Percentiles rank a stretch among this genome's conserved stretches.
These are phyloP conservation scores for Elaeagnus macrophylla DNA, from an alignment of 306 rosid species.

Conservation along the genomic window DNA sequence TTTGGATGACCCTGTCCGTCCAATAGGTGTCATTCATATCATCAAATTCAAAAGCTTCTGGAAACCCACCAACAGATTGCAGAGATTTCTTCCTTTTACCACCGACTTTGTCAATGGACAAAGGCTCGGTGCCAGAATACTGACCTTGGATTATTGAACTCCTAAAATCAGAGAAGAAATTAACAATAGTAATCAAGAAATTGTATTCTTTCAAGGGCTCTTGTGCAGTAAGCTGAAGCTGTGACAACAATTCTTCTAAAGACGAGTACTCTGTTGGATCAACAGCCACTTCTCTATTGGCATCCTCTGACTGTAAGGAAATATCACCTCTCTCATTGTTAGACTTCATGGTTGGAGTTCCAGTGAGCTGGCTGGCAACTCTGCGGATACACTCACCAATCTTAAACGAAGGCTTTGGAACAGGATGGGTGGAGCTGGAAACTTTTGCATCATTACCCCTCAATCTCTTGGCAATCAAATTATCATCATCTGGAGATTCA, in stretches of 20 bases:
- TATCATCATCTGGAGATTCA: slow-evolving; percentile 38
- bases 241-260: slow-evolving; percentile 52
- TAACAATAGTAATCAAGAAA: slow-evolving; percentile 34
- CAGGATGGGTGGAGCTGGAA: slow-evolving; percentile 24
- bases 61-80: slow-evolving; percentile 25
- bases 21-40: slow-evolving; percentile 93
- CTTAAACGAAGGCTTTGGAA: slow-evolving; percentile 57
- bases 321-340: slow-evolving; percentile 41
- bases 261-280: slow-evolving; percentile 52
- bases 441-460: slow-evolving; percentile 50
- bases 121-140: slow-evolving; percentile 32
- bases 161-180: slow-evolving; percentile 85
- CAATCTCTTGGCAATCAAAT: slow-evolving; percentile 44
- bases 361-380: slow-evolving; percentile 87
- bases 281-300: slow-evolving; percentile 27
- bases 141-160: slow-evolving; percentile 40
- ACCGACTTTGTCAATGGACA: slow-evolving; percentile 29
- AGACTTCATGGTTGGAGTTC: slow-evolving; percentile 43
- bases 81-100: slow-evolving; percentile 50
- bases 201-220: slow-evolving; percentile 47
- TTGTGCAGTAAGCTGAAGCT: slow-evolving; percentile 56
- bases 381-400: slow-evolving; percentile 90
- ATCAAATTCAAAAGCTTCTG: slow-evolving; percentile 86
- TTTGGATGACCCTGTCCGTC: slow-evolving; percentile 88
- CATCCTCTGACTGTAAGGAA: slow-evolving; percentile 39